Percentiles rank a stretch among this genome's conserved stretches.
phyloP scores from a whole-genome alignment of 1,284 basidiomycete genomes.

The Moesziomyces antarcticus region DNA sequence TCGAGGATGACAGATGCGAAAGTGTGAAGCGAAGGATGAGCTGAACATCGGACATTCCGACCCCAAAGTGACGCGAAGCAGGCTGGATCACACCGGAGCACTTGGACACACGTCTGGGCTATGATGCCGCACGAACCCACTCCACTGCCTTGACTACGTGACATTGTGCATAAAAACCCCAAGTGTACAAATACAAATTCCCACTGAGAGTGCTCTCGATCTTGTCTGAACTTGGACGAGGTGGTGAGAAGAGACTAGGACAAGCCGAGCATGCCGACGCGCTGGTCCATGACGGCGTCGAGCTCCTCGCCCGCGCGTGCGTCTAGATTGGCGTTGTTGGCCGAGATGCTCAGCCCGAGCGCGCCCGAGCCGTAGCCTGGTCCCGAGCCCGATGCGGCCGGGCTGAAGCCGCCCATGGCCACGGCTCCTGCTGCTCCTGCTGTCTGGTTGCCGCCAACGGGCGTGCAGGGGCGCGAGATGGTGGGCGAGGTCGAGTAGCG shows the following conservation, averaged over 20 bases:
- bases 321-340: constrained; percentile 13
- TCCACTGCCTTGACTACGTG: too few species aligned
- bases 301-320: constrained; percentile 7
- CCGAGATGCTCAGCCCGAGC: constrained; percentile 41
- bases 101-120: too few species aligned
- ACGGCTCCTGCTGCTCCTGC: constrained; percentile 4
- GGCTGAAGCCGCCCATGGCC: constrained; percentile 20
- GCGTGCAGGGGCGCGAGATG: constrained; percentile 36
- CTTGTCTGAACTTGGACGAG: background rate
- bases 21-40: too few species aligned
- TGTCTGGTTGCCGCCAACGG: constrained; percentile 11
- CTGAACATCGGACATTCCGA: too few species aligned
- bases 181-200: constrained; percentile 12
- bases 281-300: constrained; percentile 43
- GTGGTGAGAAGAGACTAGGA: constrained; percentile 5
- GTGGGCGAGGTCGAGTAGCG: constrained; percentile 42
- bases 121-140: too few species aligned
- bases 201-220: background rate
- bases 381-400: constrained; percentile 38
- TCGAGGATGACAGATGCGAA: background rate
- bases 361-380: constrained; percentile 54
- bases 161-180: too few species aligned
- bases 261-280: constrained; percentile 40
- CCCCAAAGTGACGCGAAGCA: too few species aligned
- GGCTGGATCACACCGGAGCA: too few species aligned